A percentile compares a stretch with the other conserved stretches of the same genome.
These are phyloP conservation scores for Hibiscus trionum DNA, from an alignment of 345 rosid genomes.

Conservation along the genomic window DNA sequence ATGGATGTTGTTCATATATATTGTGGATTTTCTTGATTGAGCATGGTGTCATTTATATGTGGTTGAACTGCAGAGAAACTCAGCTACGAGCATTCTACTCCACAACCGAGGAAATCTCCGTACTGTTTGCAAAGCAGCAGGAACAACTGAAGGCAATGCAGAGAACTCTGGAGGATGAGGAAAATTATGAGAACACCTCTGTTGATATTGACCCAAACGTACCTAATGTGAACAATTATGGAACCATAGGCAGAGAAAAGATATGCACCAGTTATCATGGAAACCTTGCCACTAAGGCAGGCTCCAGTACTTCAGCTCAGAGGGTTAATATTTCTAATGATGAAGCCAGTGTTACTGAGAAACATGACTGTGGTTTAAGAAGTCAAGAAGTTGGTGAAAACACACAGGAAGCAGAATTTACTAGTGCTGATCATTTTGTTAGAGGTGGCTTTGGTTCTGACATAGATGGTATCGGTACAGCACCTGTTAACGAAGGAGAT, in stretches of 20 bases:
- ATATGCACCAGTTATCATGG: constrained; percentile 15
- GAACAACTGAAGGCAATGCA: constrained; percentile 92
- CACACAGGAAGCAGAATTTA: constrained; percentile 67
- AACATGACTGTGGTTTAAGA: constrained; percentile 67
- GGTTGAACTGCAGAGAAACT: constrained; percentile 61
- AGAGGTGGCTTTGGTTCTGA: constrained; percentile 87
- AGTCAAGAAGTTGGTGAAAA: constrained; percentile 62
- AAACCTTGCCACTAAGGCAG: constrained; percentile 31
- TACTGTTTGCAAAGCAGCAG: constrained; percentile 78
- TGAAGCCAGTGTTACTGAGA: constrained; percentile 70
- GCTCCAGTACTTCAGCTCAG: constrained; percentile 50
- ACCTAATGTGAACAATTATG: constrained; percentile 18
- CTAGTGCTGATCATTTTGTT: constrained; percentile 36
- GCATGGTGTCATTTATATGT: constrained; percentile 2
- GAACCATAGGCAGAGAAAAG: constrained; percentile 22
- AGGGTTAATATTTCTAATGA: constrained; percentile 44
- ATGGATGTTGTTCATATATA: background rate
- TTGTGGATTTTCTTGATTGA: background rate
- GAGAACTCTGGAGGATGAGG: constrained; percentile 88
- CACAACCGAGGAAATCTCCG: constrained; percentile 78
- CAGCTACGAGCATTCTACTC: constrained; percentile 89
- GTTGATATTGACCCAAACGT: constrained; percentile 54
- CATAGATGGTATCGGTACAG: constrained; percentile 54
- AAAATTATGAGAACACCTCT: constrained; percentile 60
- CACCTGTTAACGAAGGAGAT: constrained; percentile 49